Evolutionary conservation across 495 filamentous ascomycete genomes (phyloP).

Genomic region (Podospora conica): DNA sequence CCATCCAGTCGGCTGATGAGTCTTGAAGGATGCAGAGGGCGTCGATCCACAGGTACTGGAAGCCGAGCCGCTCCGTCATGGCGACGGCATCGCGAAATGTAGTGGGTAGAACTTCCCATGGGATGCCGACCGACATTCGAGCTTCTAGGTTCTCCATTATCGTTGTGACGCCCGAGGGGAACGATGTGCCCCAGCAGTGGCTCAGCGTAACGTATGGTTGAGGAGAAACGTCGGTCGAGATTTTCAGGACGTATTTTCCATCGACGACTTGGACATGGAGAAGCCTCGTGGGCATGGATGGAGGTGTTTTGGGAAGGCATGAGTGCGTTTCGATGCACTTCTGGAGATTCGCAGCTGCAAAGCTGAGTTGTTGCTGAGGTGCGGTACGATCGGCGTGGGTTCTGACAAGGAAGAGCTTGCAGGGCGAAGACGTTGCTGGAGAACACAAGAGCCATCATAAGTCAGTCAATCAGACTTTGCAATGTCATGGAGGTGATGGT

Average conservation of each 20-base stretch:
- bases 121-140: neutral
- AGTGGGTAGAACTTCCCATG: neutral
- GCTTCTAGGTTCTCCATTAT: neutral
- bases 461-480: neutral
- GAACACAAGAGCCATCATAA: neutral
- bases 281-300: conserved; percentile 3
- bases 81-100: conserved; percentile 14
- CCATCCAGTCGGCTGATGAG: conserved; percentile 7
- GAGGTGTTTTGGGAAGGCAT: neutral
- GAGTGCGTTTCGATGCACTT: neutral
- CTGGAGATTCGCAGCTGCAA: neutral
- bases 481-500: neutral
- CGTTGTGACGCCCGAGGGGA: neutral
- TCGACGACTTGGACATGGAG: neutral
- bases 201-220: conserved; percentile 3
- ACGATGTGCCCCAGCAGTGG: conserved; percentile 5
- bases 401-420: conserved; percentile 2
- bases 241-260: neutral
- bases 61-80: conserved; percentile 14
- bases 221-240: neutral
- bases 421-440: conserved; percentile 1
- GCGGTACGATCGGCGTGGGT: neutral
- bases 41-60: conserved; percentile 29
- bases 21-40: conserved; percentile 30
- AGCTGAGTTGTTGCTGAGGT: conserved; percentile 1